Conservation (phyloP, 2,329 filamentous ascomycete genomes). For the Trichoderma lentiforme region DNA sequence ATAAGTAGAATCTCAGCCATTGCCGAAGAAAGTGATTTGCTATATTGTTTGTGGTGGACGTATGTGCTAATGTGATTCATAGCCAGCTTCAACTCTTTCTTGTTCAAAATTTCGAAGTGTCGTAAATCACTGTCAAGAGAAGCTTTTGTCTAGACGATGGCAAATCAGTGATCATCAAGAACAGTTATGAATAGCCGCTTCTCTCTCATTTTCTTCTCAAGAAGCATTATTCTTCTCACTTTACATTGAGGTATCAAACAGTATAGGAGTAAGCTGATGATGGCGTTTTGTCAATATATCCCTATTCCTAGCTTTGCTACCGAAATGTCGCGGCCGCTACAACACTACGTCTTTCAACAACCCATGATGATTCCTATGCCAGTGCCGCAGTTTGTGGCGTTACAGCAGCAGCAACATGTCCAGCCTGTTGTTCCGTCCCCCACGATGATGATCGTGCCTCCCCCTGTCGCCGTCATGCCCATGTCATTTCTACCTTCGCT, state of each 20-base stretch:
- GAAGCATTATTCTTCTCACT: not conserved
- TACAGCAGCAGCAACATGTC: not conserved
- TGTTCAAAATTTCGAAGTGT: not conserved
- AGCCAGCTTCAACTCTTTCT: not conserved
- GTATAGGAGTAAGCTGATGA: not conserved
- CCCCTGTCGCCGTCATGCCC: not conserved
- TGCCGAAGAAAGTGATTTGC: no score
- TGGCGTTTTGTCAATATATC: conserved; percentile 25
- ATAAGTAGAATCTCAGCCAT: not conserved
- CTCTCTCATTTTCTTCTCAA: not conserved
- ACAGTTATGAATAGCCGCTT: not conserved
- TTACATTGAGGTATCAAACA: not conserved
- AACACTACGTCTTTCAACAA: not conserved
- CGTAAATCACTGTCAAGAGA: not conserved
- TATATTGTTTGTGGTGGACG: not conserved
- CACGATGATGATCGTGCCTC: not conserved
- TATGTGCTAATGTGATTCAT: not conserved
- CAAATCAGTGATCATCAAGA: not conserved
- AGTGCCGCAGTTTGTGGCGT: not conserved
- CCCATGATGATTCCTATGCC: not conserved
- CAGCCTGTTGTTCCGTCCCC: not conserved
- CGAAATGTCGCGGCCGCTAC: not conserved
- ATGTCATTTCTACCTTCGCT: not conserved
- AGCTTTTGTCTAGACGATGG: not conserved
- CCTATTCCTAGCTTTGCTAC: conserved; percentile 27